These are phyloP conservation scores for Rhizophagus clarus DNA, from an alignment of 192 early-diverging fungal species.

Conservation along the genomic window DNA sequence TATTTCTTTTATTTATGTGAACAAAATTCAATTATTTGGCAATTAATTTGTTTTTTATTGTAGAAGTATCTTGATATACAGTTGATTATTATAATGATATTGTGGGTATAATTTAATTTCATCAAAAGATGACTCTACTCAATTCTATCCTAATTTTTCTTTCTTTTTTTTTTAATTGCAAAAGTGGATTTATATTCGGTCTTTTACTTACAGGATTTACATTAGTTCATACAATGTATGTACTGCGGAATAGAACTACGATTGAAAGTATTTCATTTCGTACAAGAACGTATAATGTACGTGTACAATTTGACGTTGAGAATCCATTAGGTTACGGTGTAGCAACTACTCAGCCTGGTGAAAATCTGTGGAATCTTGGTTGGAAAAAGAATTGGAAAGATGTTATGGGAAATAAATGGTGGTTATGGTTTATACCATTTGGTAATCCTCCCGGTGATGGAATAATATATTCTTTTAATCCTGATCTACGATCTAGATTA, in stretches of 20 bases:
- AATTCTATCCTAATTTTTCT: neutral
- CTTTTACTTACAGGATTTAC: slow-evolving; percentile 55
- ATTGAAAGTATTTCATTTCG: slow-evolving; percentile 41
- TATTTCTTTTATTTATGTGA: neutral
- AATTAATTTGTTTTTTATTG: slow-evolving; percentile 13
- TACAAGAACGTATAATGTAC: neutral
- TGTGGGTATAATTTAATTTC: slow-evolving; percentile 6
- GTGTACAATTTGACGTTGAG: slow-evolving; percentile 31
- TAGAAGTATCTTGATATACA: slow-evolving; percentile 34
- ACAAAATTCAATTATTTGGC: neutral
- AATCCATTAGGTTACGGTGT: slow-evolving; percentile 36
- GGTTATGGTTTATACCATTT: slow-evolving; percentile 49
- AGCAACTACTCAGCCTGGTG: slow-evolving; percentile 37
- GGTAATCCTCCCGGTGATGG: slow-evolving; percentile 18
- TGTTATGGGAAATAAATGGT: slow-evolving; percentile 51
- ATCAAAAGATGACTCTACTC: neutral
- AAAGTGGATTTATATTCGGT: slow-evolving; percentile 40
- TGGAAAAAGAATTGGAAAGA: slow-evolving; percentile 48
- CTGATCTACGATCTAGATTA: neutral
- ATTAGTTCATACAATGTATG: slow-evolving; percentile 47
- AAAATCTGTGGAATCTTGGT: slow-evolving; percentile 50
- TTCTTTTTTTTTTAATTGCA: neutral
- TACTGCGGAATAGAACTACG: slow-evolving; percentile 56
- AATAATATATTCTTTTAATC: slow-evolving; percentile 12
- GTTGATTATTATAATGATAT: slow-evolving; percentile 7